phyloP scores from a whole-genome alignment of 2,329 filamentous ascomycete genomes.

The Fusarium veterinarium region DNA sequence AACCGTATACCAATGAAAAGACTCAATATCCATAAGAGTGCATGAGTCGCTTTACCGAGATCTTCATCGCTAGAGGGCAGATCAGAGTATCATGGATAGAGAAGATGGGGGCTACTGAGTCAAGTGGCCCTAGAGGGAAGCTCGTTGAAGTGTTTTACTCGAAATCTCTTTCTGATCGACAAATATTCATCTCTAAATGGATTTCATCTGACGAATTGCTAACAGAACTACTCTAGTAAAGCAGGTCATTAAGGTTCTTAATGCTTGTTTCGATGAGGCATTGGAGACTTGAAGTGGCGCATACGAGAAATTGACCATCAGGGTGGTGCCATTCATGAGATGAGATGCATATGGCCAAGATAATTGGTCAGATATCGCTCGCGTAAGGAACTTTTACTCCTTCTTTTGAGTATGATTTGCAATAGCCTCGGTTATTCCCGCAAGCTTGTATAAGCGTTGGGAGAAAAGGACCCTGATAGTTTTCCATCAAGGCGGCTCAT shows the following conservation, averaged over 20 bases:
- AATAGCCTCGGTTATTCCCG: not conserved
- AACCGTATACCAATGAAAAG: conserved; percentile 6
- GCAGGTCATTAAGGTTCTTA: not conserved
- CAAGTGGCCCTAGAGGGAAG: not conserved
- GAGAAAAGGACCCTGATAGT: conserved; percentile 26
- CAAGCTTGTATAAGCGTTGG: not conserved
- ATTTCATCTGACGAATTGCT: fast-evolving
- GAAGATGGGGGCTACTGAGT: not conserved
- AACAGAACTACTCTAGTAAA: not conserved
- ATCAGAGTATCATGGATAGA: not conserved
- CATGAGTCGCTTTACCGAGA: not conserved
- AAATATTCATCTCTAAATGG: not conserved
- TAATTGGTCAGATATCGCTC: not conserved
- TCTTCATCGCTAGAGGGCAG: not conserved
- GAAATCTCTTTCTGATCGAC: not conserved
- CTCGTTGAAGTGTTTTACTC: not conserved
- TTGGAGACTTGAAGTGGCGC: not conserved
- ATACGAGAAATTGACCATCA: conserved; percentile 15
- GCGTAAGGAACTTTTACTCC: not conserved
- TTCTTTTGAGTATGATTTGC: not conserved
- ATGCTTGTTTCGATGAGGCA: not conserved
- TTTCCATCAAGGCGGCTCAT: not conserved
- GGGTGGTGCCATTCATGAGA: conserved; percentile 6
- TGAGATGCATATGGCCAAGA: not conserved
- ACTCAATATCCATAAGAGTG: not conserved